These are phyloP conservation scores for Oryza officinalis DNA, from an alignment of 176 grass and related monocot species.

Conservation along the genomic window DNA sequence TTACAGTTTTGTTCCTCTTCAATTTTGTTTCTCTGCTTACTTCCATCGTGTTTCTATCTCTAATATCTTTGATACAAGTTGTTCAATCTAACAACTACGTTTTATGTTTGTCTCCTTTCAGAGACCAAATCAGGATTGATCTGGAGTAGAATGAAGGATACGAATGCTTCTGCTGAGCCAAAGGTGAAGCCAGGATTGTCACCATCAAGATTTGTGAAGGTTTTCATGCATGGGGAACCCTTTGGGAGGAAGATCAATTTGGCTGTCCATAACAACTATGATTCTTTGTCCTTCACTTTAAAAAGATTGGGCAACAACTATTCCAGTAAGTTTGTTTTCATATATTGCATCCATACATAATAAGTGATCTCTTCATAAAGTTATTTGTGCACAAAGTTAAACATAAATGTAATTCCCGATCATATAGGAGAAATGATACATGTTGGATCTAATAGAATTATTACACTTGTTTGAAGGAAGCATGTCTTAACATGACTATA, in stretches of 20 bases:
- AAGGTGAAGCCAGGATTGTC: neutral
- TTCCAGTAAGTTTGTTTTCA: constrained; percentile 35
- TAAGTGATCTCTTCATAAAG: neutral
- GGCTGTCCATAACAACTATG: constrained; percentile 30
- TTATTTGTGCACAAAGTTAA: neutral
- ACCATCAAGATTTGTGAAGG: constrained; percentile 46
- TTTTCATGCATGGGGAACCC: constrained; percentile 44
- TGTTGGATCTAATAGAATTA: neutral
- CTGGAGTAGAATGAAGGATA: constrained; percentile 8
- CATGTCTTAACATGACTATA: neutral
- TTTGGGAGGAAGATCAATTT: constrained; percentile 51
- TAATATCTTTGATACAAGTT: neutral
- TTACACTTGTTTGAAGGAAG: neutral
- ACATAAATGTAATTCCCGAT: neutral
- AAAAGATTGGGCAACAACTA: constrained; percentile 41
- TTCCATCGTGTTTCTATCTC: neutral
- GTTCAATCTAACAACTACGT: neutral
- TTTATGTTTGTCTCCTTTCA: neutral
- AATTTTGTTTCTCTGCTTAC: neutral
- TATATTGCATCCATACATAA: neutral
- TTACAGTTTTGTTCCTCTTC: neutral
- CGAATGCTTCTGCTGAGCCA: neutral
- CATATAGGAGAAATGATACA: neutral
- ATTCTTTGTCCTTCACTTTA: constrained; percentile 29
- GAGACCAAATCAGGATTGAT: neutral